Percentiles rank a stretch among this genome's conserved stretches.
Conservation (phyloP, 2,329 filamentous ascomycete species). For the Fusarium globosum region DNA sequence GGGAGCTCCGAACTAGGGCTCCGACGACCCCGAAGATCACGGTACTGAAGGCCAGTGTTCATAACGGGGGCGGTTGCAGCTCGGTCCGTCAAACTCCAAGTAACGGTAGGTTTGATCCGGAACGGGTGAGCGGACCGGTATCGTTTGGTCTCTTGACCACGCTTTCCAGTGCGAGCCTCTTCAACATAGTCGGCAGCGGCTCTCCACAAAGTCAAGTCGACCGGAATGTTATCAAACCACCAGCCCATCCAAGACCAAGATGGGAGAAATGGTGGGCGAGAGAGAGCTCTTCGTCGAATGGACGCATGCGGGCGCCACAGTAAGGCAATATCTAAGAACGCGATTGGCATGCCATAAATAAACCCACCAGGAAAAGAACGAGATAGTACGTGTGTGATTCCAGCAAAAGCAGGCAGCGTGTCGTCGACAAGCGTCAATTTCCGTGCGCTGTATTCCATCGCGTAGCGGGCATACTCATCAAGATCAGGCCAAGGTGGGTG, state of each 20-base stretch:
- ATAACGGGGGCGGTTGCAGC: conserved; percentile 49
- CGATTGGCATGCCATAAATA: conserved; percentile 58
- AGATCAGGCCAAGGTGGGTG: conserved; percentile 59
- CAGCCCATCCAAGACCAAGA: conserved; percentile 62
- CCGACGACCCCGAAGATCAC: conserved; percentile 52
- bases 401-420: conserved; percentile 55
- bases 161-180: conserved; percentile 48
- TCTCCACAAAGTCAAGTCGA: conserved; percentile 56
- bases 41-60: conserved; percentile 54
- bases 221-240: conserved; percentile 58
- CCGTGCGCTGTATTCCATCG: conserved; percentile 56
- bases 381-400: conserved; percentile 57
- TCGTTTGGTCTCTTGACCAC: conserved; percentile 49
- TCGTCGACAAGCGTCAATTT: conserved; percentile 55
- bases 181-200: conserved; percentile 58
- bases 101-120: conserved; percentile 52
- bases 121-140: conserved; percentile 53
- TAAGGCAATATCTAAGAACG: conserved; percentile 58
- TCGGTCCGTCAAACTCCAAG: conserved; percentile 56
- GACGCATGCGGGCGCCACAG: conserved; percentile 59
- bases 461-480: conserved; percentile 58
- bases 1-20: conserved; percentile 49
- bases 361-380: conserved; percentile 56
- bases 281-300: conserved; percentile 53
- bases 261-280: conserved; percentile 53